Evolutionary conservation across 768 basidiomycete species (phyloP), one percentile per base, ranked within the genome.

Genomic region (Suillus tomentosus): DNA sequence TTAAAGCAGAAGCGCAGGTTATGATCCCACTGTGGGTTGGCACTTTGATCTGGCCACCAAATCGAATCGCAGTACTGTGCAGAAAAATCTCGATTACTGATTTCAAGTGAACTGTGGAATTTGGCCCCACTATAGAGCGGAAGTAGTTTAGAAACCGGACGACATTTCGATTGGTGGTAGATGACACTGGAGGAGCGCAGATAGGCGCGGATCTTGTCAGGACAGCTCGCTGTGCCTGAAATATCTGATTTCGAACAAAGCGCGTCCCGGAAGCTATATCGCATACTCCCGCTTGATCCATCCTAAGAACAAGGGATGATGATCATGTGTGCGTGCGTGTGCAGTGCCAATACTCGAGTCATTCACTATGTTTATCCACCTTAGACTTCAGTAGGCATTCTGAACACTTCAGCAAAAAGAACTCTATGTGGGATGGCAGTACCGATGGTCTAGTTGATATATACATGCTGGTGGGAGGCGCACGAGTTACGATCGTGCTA

Each of bases 401-500:
- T 40, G 9, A 24, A 17, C n/a, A 10, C 53, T 34, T 19, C 27
- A 17, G 8, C 27, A 54, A 13, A 3, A 39, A 10, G 39, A 5
- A 24, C 15, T 40, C 56, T 37, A 57, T 15, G 37, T 24, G 56
- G 15, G 24, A 39, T 17, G 22, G 5, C 15, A 57, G 2, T 58
- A 40, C 27, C 13, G 40, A 58, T 42, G 5, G 22, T 58, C 40
- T 58, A 42, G 24, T 42, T 42, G 40, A 19, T 17, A 42, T 58
- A 24, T 22, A 58, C 57, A 58, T 58, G 40, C 40, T 27, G 24
- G 57, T 58, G 57, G 17, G 57, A 58, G 56, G 40, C 40, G 27
- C 17, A 58, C 24, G 24, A 58, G 24, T 11, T 58, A 58, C 17
- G 57, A 42, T 42, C 27, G 31, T 42, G 60, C 39, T 61, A 43